phyloP scores from a whole-genome alignment of 441 rosid genomes.

The Gossypium davidsonii region DNA sequence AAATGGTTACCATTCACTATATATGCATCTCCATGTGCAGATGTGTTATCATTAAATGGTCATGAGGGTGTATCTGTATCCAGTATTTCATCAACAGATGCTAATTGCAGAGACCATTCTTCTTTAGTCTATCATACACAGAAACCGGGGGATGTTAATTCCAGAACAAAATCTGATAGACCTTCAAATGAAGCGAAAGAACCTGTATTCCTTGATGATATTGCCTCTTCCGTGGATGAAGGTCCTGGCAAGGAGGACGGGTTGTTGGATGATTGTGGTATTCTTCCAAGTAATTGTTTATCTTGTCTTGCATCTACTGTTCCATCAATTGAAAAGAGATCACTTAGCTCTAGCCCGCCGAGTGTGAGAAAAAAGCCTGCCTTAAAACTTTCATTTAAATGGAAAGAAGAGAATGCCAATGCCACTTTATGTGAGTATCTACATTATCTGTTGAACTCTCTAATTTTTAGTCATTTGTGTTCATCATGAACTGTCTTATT shows the following conservation, averaged over 20 bases:
- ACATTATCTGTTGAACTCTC: background rate
- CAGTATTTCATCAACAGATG: slow-evolving; percentile 39
- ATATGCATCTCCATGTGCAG: slow-evolving; percentile 32
- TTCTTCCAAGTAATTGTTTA: slow-evolving; percentile 64
- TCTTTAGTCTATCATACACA: slow-evolving; percentile 30
- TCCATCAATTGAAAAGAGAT: slow-evolving; percentile 63
- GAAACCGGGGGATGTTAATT: slow-evolving; percentile 32
- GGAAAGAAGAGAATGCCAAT: slow-evolving; percentile 65
- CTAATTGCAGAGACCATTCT: slow-evolving; percentile 26
- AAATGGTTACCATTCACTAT: slow-evolving; percentile 9
- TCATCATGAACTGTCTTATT: background rate
- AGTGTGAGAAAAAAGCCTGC: slow-evolving; percentile 54
- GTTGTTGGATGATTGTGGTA: slow-evolving; percentile 64
- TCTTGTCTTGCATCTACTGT: slow-evolving; percentile 71
- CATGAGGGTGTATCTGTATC: slow-evolving; percentile 45
- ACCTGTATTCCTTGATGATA: slow-evolving; percentile 53
- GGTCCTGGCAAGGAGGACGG: slow-evolving; percentile 46
- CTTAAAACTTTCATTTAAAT: slow-evolving; percentile 56
- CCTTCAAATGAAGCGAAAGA: slow-evolving; percentile 34
- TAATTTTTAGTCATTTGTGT: background rate
- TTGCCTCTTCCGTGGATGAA: slow-evolving; percentile 55
- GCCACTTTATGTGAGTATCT: slow-evolving; percentile 46
- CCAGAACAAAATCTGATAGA: slow-evolving; percentile 29
- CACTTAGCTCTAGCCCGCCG: slow-evolving; percentile 68
- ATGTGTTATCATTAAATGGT: slow-evolving; percentile 49